Evolutionary conservation across 2,329 filamentous ascomycete species (phyloP), one percentile per base, ranked within the genome.

Genomic region (Fusarium sarcochroum): DNA sequence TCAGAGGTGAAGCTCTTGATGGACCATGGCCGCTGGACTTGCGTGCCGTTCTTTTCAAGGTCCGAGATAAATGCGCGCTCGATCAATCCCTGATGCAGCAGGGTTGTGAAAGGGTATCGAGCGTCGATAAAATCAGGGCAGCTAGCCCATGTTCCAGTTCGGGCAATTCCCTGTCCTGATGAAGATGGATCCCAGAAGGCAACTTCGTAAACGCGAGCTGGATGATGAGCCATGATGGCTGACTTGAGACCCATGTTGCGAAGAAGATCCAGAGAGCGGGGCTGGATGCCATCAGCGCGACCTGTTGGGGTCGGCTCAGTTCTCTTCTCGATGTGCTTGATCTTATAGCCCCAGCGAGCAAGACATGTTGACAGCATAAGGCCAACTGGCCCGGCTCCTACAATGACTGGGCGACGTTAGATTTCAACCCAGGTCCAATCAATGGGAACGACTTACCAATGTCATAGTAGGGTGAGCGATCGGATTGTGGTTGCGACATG

Each of bases 321-420:
- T 61, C 94, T 87, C 80, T 97, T 97, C 81, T 97, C 94, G 76
- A 97, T 93, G 81, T 97, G 93, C 84, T 95, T 97, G 80, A 98
- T 93, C 79, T 89, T 93, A 85, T 97, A 98, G 20, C 94, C 94
- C 93, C 94, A 97, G 82, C 94, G 87, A 63, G 93, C 92, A 65
- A 98, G 87, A 77, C 92, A 95, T 30, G 94, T 94, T 10, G 93
- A 96, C 23, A 97, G 86, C 81, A 97, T 90, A 59, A 97, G 87
- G 56, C 94, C 94, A 40, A 94, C 93, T 6, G 94, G 94, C 17
- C 94, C 94, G 57, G 94, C 94, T 68, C 94, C 94, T 56, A 97
- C 86, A 70, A 97, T 94, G 72, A 97, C 93, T 88, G 59, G 44
- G 20, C 15, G 21, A 53, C 20, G 66, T 79, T 52, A 76, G 70